A percentile compares a stretch with the other conserved stretches of the same genome.
Conservation (phyloP, 2,329 filamentous ascomycete species). For the Exophiala oligosperma region DNA sequence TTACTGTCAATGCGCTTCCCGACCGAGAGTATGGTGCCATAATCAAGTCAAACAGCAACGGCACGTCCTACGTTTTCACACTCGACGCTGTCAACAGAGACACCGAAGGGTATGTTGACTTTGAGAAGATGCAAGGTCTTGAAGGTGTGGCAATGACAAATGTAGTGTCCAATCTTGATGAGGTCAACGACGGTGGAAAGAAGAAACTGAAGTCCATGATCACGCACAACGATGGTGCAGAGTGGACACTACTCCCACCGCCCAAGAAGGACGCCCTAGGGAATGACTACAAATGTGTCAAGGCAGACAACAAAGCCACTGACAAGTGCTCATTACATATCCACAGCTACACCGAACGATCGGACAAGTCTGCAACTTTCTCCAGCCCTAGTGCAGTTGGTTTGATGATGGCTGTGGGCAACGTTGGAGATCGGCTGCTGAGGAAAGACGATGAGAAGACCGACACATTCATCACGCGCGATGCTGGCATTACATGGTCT, state of each 20-base stretch:
- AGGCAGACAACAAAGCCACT: conserved; percentile 52
- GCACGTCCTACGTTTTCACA: conserved; percentile 89
- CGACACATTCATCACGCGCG: conserved; percentile 84
- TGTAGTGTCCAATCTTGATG: conserved; percentile 71
- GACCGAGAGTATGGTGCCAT: conserved; percentile 78
- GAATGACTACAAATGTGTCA: conserved; percentile 69
- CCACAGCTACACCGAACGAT: conserved; percentile 91
- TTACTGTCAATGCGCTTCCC: conserved; percentile 68
- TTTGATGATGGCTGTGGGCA: conserved; percentile 86
- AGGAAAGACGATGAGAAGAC: conserved; percentile 75
- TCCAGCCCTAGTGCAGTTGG: conserved; percentile 86
- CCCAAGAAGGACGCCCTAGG: conserved; percentile 69
- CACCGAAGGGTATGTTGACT: conserved; percentile 77
- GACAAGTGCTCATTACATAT: conserved; percentile 83
- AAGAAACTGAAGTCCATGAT: conserved; percentile 90
- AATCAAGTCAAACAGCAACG: conserved; percentile 98
- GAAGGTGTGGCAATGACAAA: conserved; percentile 91
- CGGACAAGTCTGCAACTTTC: conserved; percentile 79
- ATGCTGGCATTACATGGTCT: conserved; percentile 88
- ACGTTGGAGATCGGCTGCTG: conserved; percentile 74
- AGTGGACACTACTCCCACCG: conserved; percentile 77
- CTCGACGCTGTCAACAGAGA: conserved; percentile 80
- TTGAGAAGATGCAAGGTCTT: conserved; percentile 89
- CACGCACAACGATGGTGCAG: conserved; percentile 91
- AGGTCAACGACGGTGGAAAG: conserved; percentile 59